Evolutionary conservation across 805 yeast species (phyloP), one percentile per base, ranked within the genome.

Genomic region (Ogataea nonfermentans): DNA sequence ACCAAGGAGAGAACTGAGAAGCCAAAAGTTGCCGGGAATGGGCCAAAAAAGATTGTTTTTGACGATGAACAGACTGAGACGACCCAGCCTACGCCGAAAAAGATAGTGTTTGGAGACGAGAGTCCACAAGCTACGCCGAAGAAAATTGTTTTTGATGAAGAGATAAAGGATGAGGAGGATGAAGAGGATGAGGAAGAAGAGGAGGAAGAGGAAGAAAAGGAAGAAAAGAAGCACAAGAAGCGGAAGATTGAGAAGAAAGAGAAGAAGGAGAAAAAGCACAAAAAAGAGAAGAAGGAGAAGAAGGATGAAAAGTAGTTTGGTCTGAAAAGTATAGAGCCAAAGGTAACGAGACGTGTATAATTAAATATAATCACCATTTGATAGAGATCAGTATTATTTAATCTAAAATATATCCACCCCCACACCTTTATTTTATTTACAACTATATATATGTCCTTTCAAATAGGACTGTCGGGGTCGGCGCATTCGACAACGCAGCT

Each of bases 221-320:
- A 39, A 15, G 32, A 55, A 30, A 58, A 47, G 34, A 58, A 52
- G 30, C 55, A 56, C 28, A 55, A 53, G 42, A 52, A 56, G 44
- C 46, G 51, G 35, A 55, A 52, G 46, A 51, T 40, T 41, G 48
- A 41, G 46, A 47, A 35, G 56, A 55, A 47, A 40, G 29, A 46
- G 46, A 47, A 46, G 42, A 30, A 49, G 48, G 42, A 32, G 1
- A 26, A 30, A 53, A 56, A 29, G 54, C 49, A 30, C 51, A 56
- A 40, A 45, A 53, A 42, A 44, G 44, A 41, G 47, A 44, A 30
- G 52, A 52, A 47, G 41, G 20, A 43, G 48, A 44, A 45, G 40
- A 25, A 51, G 51, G 43, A 26, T n/a, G n/a, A n/a, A n/a, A n/a
- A n/a, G n/a, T n/a, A n/a, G n/a, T n/a, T n/a, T n/a, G n/a, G n/a